These are phyloP conservation scores for Rhizophora apiculata DNA, from an alignment of 345 rosid species.

Conservation along the genomic window DNA sequence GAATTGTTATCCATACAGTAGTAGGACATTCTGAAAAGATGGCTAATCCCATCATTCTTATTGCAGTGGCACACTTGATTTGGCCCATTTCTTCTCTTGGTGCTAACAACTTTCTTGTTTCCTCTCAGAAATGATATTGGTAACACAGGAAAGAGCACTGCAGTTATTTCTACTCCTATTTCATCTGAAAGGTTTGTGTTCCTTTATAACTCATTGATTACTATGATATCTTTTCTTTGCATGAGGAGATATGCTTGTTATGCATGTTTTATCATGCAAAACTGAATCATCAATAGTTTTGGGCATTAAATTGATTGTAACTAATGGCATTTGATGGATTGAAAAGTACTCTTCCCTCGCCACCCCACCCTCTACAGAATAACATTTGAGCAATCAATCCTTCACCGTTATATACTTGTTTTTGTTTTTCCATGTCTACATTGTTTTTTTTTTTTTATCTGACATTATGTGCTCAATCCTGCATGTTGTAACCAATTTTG, in stretches of 20 bases:
- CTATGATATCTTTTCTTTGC: not conserved
- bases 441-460: too few species aligned
- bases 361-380: too few species aligned
- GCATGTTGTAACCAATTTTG: not conserved
- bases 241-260: not conserved
- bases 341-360: too few species aligned
- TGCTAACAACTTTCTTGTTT: constrained; percentile 15
- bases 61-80: not conserved
- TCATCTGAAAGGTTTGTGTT: constrained; percentile 70
- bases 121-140: constrained; percentile 53
- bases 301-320: too few species aligned
- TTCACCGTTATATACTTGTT: too few species aligned
- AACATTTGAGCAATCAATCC: too few species aligned
- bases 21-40: too few species aligned
- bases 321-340: too few species aligned
- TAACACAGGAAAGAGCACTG: constrained; percentile 56
- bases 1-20: too few species aligned
- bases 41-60: too few species aligned
- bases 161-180: constrained; percentile 53
- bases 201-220: constrained; percentile 1
- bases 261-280: not conserved
- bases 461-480: not conserved
- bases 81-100: not conserved
- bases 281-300: too few species aligned
- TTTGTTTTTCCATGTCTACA: too few species aligned